Evolutionary conservation across 148 eudicot genomes (phyloP).

Genomic region (Cornus controversa): DNA sequence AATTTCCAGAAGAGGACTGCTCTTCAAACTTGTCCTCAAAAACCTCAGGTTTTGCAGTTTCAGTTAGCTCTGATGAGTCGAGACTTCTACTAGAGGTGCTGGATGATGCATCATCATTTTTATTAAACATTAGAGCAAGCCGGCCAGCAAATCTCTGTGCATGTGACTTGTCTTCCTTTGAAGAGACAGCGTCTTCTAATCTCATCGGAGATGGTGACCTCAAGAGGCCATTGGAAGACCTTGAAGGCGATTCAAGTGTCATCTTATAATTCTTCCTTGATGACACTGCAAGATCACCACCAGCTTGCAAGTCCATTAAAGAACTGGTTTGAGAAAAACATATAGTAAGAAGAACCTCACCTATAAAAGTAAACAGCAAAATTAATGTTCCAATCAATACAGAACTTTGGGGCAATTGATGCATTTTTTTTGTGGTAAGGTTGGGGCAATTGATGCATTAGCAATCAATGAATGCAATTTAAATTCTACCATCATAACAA

Average conservation of each 20-base stretch:
- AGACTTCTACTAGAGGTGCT: conserved; percentile 15
- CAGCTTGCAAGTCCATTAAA: conserved; percentile 34
- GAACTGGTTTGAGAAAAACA: conserved; percentile 69
- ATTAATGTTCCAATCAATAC: conserved; percentile 12
- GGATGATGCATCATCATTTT: conserved; percentile 34
- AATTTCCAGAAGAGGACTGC: conserved; percentile 38
- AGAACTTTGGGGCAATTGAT: background rate
- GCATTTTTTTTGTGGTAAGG: too few species aligned
- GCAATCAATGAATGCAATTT: background rate
- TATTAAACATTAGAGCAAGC: conserved; percentile 47
- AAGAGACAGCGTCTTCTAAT: conserved; percentile 33
- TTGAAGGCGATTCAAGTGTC: conserved; percentile 34
- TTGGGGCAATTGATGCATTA: background rate
- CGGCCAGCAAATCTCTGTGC: conserved; percentile 34
- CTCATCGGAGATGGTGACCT: conserved; percentile 50
- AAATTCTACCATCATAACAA: background rate
- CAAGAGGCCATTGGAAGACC: conserved; percentile 35
- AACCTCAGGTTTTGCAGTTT: conserved; percentile 35
- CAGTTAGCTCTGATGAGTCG: conserved; percentile 35
- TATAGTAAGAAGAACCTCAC: conserved; percentile 84
- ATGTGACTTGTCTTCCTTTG: conserved; percentile 49
- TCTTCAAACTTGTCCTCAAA: conserved; percentile 39
- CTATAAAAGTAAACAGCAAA: conserved; percentile 25
- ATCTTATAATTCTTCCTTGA: conserved; percentile 32
- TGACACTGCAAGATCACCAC: conserved; percentile 15